Percentiles rank a stretch among this genome's conserved stretches.
These are phyloP conservation scores for Rutstroemia sp. DNA, from an alignment of 2,329 filamentous ascomycete genomes.

Conservation along the genomic window DNA sequence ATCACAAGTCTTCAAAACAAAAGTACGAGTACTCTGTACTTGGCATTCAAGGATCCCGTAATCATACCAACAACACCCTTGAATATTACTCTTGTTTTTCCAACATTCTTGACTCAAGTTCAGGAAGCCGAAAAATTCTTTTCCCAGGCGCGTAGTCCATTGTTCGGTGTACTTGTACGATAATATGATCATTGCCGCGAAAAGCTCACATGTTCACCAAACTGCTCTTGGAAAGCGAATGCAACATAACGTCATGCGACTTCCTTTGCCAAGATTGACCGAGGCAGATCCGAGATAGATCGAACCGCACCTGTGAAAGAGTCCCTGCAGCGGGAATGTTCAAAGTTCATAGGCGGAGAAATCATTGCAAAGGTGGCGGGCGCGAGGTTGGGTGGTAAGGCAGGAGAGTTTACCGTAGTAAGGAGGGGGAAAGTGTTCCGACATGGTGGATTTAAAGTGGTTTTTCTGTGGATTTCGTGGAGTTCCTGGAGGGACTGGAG, in stretches of 20 bases:
- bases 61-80: no score
- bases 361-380: slow-evolving; percentile 3
- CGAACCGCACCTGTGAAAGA: neutral
- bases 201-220: neutral
- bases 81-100: neutral
- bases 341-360: slow-evolving; percentile 2
- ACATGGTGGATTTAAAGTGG: neutral
- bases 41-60: no score
- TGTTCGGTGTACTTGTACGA: neutral
- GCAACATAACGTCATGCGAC: slow-evolving; percentile 4
- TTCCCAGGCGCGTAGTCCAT: neutral
- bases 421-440: neutral
- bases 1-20: no score
- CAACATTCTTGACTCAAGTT: neutral
- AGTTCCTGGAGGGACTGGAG: neutral
- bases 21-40: no score
- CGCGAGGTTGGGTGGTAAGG: neutral
- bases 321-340: slow-evolving; percentile 8
- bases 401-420: neutral
- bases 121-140: neutral
- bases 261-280: slow-evolving; percentile 2
- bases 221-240: neutral
- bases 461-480: neutral
- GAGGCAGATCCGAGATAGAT: slow-evolving; percentile 7
- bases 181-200: neutral